Conservation (phyloP, 2,329 filamentous ascomycete genomes). For the Trichothecium sympodiale region DNA sequence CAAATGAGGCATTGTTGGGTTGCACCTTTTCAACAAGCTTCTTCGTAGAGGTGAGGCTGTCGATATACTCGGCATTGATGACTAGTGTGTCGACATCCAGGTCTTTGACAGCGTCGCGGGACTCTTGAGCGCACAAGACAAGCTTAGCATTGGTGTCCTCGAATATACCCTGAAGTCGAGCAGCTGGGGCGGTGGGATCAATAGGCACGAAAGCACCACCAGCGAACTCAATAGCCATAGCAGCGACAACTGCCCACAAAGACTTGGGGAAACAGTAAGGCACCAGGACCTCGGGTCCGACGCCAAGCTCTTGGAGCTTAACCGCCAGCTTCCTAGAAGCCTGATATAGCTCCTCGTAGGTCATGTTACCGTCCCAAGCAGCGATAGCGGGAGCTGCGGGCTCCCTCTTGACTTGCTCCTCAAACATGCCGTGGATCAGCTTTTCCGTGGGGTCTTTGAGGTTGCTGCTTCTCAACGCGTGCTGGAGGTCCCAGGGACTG, state of each 20-base stretch:
- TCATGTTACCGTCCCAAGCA: slow-evolving; percentile 33
- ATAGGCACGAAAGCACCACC: slow-evolving; percentile 19
- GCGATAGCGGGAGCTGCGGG: slow-evolving; percentile 21
- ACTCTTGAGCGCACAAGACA: slow-evolving; percentile 4
- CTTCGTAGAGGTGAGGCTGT: slow-evolving; percentile 4
- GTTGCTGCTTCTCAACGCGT: not conserved
- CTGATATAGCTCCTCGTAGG: slow-evolving; percentile 16
- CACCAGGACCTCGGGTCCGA: slow-evolving; percentile 13
- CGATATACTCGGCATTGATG: not conserved
- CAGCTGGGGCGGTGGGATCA: slow-evolving; percentile 21
- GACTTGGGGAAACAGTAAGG: slow-evolving; percentile 25
- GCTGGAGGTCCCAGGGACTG: not conserved
- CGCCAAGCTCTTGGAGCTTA: slow-evolving; percentile 4
- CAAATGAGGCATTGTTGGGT: slow-evolving; percentile 6
- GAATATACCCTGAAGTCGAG: slow-evolving; percentile 4
- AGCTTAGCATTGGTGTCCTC: slow-evolving; percentile 2
- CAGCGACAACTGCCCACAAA: slow-evolving; percentile 18
- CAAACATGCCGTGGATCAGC: not conserved
- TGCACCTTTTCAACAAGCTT: slow-evolving; percentile 2
- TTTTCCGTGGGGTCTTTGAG: not conserved
- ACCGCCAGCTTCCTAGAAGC: slow-evolving; percentile 5
- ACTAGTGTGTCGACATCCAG: slow-evolving; percentile 2
- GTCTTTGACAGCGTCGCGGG: not conserved
- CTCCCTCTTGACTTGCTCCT: not conserved
- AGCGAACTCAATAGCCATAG: slow-evolving; percentile 20